Conservation (phyloP, 2,329 filamentous ascomycete genomes). For the Sarocladium brachiariae region DNA sequence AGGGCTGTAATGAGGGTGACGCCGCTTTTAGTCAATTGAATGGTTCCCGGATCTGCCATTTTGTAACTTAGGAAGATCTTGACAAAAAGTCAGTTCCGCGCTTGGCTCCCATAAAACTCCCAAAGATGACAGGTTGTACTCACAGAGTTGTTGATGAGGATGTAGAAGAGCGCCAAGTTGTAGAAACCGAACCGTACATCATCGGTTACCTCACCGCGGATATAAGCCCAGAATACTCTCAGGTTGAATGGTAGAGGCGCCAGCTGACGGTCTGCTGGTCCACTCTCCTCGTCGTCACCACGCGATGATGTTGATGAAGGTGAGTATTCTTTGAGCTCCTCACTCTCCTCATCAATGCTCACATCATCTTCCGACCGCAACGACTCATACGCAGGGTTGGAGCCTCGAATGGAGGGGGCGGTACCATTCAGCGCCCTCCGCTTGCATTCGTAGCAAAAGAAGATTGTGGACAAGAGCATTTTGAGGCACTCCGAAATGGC, state of each 20-base stretch:
- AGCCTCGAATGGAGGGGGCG: neutral
- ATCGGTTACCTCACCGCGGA: slow-evolving; percentile 17
- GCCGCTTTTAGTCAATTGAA: slow-evolving; percentile 24
- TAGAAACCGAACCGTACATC: slow-evolving; percentile 25
- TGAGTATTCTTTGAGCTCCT: neutral
- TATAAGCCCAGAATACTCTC: slow-evolving; percentile 16
- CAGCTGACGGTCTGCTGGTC: neutral
- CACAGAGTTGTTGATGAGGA: slow-evolving; percentile 25
- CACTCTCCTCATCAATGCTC: neutral
- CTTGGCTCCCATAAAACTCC: too few species aligned
- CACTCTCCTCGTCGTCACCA: too few species aligned
- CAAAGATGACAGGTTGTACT: too few species aligned
- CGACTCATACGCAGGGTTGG: slow-evolving; percentile 10
- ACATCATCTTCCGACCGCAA: slow-evolving; percentile 13
- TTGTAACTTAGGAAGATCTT: slow-evolving; percentile 23
- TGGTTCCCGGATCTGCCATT: slow-evolving; percentile 25
- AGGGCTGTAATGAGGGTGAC: slow-evolving; percentile 25
- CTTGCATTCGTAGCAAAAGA: slow-evolving; percentile 23
- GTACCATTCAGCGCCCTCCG: slow-evolving; percentile 9
- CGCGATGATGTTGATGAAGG: too few species aligned
- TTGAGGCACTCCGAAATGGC: slow-evolving; percentile 27
- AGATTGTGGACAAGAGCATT: slow-evolving; percentile 21
- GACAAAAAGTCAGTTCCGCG: too few species aligned
- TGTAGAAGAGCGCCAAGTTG: slow-evolving; percentile 25
- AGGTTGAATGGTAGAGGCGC: neutral